Evolutionary conservation across 352 stramenopile genomes (phyloP).

Genomic region (Peronospora farinosa): DNA sequence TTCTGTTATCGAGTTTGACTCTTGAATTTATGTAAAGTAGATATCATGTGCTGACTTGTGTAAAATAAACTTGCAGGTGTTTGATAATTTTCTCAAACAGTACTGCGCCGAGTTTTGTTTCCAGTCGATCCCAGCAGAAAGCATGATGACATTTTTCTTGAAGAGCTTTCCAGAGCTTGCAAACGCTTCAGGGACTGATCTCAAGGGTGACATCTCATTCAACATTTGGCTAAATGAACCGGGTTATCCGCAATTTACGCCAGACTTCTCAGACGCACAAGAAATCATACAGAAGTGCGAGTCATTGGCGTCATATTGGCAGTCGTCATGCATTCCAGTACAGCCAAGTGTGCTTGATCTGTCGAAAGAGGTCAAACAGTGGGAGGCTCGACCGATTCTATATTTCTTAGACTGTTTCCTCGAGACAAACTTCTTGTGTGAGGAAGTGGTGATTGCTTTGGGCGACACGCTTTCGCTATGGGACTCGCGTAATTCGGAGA

Average conservation of each 20-base stretch:
- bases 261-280: constrained; percentile 57
- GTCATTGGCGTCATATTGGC: constrained; percentile 58
- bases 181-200: constrained; percentile 34
- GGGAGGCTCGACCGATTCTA: constrained; percentile 50
- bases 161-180: constrained; percentile 54
- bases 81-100: constrained; percentile 60
- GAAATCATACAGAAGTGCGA: constrained; percentile 69
- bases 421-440: constrained; percentile 34
- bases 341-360: constrained; percentile 61
- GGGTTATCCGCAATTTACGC: constrained; percentile 48
- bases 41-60: background rate
- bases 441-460: constrained; percentile 42
- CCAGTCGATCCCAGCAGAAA: constrained; percentile 67
- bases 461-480: constrained; percentile 52
- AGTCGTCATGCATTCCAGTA: constrained; percentile 39
- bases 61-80: constrained; percentile 26
- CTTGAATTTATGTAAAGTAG: background rate
- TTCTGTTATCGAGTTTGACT: background rate
- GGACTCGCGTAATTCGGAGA: constrained; percentile 53
- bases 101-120: constrained; percentile 68
- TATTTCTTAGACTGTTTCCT: constrained; percentile 70
- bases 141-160: constrained; percentile 67
- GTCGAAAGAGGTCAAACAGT: constrained; percentile 49
- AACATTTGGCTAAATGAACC: constrained; percentile 61
- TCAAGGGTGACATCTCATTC: constrained; percentile 61